Percentiles rank a stretch among this genome's conserved stretches.
phyloP scores from a whole-genome alignment of 192 early-diverging fungal genomes.

The Lobosporangium transversale region DNA sequence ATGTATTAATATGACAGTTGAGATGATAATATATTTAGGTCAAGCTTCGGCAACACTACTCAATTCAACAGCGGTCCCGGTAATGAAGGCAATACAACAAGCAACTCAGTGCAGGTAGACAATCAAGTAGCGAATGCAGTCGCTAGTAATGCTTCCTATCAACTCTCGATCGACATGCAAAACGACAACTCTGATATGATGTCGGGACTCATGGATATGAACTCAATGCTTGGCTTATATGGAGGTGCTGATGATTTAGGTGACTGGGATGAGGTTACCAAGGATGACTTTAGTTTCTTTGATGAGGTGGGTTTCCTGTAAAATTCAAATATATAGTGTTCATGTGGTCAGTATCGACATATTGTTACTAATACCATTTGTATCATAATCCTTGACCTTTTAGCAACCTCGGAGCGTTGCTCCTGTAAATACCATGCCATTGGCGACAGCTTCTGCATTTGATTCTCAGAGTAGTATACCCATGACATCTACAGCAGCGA shows the following conservation, averaged over 20 bases:
- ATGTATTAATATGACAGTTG: too few relatives aligned
- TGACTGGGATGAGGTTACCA: slow-evolving; percentile 42
- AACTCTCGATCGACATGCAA: slow-evolving; percentile 33
- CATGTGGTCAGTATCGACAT: too few relatives aligned
- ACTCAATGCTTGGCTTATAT: slow-evolving; percentile 30
- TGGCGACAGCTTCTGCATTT: slow-evolving; percentile 3
- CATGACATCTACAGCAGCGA: slow-evolving; percentile 10
- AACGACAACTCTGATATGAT: slow-evolving; percentile 24
- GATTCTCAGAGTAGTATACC: slow-evolving; percentile 45
- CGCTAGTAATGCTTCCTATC: slow-evolving; percentile 22
- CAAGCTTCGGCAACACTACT: background rate
- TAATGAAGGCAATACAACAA: background rate
- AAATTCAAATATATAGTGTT: too few relatives aligned
- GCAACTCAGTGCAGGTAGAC: slow-evolving; percentile 4
- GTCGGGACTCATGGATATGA: slow-evolving; percentile 35
- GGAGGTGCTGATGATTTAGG: slow-evolving; percentile 39
- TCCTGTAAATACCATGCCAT: slow-evolving; percentile 8
- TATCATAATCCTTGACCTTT: background rate
- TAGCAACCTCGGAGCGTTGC: slow-evolving; percentile 36
- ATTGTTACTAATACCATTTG: too few relatives aligned
- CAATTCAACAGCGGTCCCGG: slow-evolving; percentile 9
- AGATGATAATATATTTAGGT: background rate
- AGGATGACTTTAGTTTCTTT: slow-evolving; percentile 51
- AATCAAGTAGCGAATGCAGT: slow-evolving; percentile 15
- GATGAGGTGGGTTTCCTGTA: slow-evolving; percentile 20